Percentiles rank a stretch among this genome's conserved stretches.
Conservation (phyloP, 2,329 filamentous ascomycete genomes). For the Ophiocordyceps camponoti-leonardi region DNA sequence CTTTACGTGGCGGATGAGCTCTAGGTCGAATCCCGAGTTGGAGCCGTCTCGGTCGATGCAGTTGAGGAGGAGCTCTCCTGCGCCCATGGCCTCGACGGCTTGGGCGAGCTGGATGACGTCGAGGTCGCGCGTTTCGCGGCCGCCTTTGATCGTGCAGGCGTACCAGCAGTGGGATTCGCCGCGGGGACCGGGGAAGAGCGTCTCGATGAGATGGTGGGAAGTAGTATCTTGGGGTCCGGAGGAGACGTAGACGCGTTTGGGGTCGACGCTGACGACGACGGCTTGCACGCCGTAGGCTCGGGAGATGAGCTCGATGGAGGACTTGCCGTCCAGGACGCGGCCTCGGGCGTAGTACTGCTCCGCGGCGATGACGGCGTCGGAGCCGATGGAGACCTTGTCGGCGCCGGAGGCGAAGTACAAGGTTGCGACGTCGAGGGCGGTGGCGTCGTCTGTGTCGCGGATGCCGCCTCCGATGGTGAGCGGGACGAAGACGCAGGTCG, state of each 20-base stretch:
- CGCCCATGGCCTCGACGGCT: conserved; percentile 90
- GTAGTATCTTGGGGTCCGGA: conserved; percentile 54
- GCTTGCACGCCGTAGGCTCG: conserved; percentile 90
- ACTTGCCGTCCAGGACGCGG: conserved; percentile 55
- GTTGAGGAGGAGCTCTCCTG: conserved; percentile 87
- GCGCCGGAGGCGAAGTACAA: conserved; percentile 97
- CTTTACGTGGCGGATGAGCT: conserved; percentile 82
- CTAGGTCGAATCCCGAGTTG: conserved; percentile 85
- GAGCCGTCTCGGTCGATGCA: conserved; percentile 96
- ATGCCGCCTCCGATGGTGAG: conserved; percentile 93
- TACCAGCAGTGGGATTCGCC: conserved; percentile 88
- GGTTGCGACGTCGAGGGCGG: conserved; percentile 83
- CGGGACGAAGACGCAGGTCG: conserved; percentile 86
- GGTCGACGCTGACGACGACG: conserved; percentile 89
- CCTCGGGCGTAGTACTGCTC: conserved; percentile 72
- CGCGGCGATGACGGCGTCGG: conserved; percentile 81
- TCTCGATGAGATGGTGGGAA: conserved; percentile 59
- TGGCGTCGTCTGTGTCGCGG: conserved; percentile 76
- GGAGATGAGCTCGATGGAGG: conserved; percentile 91
- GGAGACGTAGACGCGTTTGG: conserved; percentile 74
- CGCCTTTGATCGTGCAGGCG: conserved; percentile 91
- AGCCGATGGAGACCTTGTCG: conserved; percentile 94
- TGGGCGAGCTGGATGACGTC: conserved; percentile 77
- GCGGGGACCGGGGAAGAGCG: conserved; percentile 48
- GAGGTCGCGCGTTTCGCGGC: conserved; percentile 81